Evolutionary conservation across 768 basidiomycete genomes (phyloP).

Genomic region (Boletus insuetus): DNA sequence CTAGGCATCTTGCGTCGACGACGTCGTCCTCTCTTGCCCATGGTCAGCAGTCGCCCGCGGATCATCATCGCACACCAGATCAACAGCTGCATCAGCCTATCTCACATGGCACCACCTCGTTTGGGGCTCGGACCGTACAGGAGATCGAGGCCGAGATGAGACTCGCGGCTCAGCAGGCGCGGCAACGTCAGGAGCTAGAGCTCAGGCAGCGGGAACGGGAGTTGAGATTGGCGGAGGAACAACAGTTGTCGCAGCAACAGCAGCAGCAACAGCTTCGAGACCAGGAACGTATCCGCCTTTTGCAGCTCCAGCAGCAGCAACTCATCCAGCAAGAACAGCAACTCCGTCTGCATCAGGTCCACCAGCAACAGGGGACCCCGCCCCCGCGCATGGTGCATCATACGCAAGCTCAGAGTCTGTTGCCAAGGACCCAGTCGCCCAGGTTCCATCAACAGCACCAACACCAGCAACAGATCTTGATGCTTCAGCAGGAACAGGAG

Average conservation of each 20-base stretch:
- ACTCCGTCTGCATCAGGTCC: constrained; percentile 38
- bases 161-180: constrained; percentile 50
- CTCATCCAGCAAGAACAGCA: constrained; percentile 35
- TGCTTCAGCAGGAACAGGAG: constrained; percentile 68
- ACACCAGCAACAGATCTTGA: constrained; percentile 66
- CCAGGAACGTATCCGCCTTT: constrained; percentile 38
- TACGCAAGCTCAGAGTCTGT: constrained; percentile 17
- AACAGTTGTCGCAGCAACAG: constrained; percentile 40
- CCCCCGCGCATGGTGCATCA: constrained; percentile 65
- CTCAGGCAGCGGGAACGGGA: constrained; percentile 50
- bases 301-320: constrained; percentile 45
- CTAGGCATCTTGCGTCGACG: constrained; percentile 23
- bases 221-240: constrained; percentile 29
- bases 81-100: constrained; percentile 36
- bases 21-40: constrained; percentile 23
- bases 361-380: constrained; percentile 46
- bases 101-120: constrained; percentile 34
- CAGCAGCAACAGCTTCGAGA: constrained; percentile 40
- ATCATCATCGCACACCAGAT: constrained; percentile 35
- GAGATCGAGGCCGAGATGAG: constrained; percentile 87
- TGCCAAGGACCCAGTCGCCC: constrained; percentile 71
- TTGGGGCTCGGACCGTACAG: constrained; percentile 61
- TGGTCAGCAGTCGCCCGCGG: constrained; percentile 31
- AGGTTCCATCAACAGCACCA: constrained; percentile 75
- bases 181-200: constrained; percentile 39